These are phyloP conservation scores for Lentinula guzmanii DNA, from an alignment of 768 basidiomycete species.

Conservation along the genomic window DNA sequence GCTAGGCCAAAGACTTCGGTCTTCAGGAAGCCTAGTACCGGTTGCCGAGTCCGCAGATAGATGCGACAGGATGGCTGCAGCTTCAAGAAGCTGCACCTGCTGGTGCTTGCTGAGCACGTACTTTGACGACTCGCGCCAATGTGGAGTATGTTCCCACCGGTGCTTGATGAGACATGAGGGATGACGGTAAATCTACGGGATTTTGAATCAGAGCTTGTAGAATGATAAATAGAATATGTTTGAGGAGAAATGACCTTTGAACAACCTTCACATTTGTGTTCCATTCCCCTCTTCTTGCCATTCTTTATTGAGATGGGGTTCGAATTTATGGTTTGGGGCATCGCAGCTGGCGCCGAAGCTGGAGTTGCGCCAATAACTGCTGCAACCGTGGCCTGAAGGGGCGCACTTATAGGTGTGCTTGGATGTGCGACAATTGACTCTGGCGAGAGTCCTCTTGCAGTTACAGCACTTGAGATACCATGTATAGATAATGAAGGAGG, in stretches of 20 bases:
- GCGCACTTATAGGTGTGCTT: background rate
- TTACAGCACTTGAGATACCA: background rate
- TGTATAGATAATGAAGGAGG: slow-evolving; percentile 27
- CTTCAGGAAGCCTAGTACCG: slow-evolving; percentile 84
- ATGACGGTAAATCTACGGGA: slow-evolving; percentile 72
- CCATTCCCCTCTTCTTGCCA: slow-evolving; percentile 76
- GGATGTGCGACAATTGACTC: slow-evolving; percentile 1
- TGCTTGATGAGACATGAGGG: slow-evolving; percentile 96
- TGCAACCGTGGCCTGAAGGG: background rate
- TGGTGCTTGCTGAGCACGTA: slow-evolving; percentile 93
- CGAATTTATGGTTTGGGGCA: slow-evolving; percentile 13
- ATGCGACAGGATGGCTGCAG: slow-evolving; percentile 92
- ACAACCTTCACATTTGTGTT: slow-evolving; percentile 92
- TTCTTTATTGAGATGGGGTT: slow-evolving; percentile 25
- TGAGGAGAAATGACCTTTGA: slow-evolving; percentile 59
- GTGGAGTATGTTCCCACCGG: slow-evolving; percentile 95
- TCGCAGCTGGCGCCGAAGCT: slow-evolving; percentile 8
- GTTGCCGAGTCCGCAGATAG: slow-evolving; percentile 57
- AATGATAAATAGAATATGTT: background rate
- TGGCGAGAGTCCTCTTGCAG: background rate
- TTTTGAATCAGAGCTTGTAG: background rate
- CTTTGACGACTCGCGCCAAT: slow-evolving; percentile 91
- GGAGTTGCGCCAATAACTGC: background rate
- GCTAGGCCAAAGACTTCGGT: slow-evolving; percentile 88
- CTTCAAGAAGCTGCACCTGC: slow-evolving; percentile 95